Base-by-base conservation (phyloP, 176 grass and related monocot species). In the Bromus sterilis region DNA sequence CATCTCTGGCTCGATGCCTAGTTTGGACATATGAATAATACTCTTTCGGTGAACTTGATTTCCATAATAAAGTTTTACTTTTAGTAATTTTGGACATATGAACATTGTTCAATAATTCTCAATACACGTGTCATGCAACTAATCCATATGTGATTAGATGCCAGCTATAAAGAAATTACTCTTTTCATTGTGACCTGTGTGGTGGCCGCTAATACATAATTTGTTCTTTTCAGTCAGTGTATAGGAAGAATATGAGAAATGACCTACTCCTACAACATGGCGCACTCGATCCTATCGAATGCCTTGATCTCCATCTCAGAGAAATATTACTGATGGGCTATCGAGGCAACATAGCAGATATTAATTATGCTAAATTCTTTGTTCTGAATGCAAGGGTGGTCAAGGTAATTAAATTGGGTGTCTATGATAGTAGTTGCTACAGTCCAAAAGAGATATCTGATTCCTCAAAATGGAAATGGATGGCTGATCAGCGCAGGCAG, bases 351-450 rank as follows among this genome's bases (percentile, higher is more conserved):
- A 40, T 2, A 70, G 5, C 23, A 43, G 66, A 70, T 7, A 2
- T 70, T 13, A 16, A 70, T 23, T 43, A 42, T 40, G 37, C 39
- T 12, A 70, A 9, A 23, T 75, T 76, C 31, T 83, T 83, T 76
- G 23, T 76, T 66, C 49, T 83, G 16, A 83, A 83, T 7, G 58
- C 71, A 16, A 83, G 66, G 28, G 32, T 66, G 32, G 43, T 53
- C 15, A 65, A 66, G 71, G 11, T 28, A 55, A 83, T 76, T 71
- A 35, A 40, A 23, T 83, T 76, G 14, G 72, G 11, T 10, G 1
- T 6, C 1, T 0, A 3, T 10, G 24, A 4, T 39, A 18, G 2
- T 24, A 23, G 7, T 21, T 13, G 15, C 42, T n/a, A n/a, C n/a
- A n/a, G n/a, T n/a, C n/a, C n/a, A n/a, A n/a, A n/a, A n/a, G n/a